phyloP scores from a whole-genome alignment of 2,329 filamentous ascomycete species.

The Catunica adiposa region DNA sequence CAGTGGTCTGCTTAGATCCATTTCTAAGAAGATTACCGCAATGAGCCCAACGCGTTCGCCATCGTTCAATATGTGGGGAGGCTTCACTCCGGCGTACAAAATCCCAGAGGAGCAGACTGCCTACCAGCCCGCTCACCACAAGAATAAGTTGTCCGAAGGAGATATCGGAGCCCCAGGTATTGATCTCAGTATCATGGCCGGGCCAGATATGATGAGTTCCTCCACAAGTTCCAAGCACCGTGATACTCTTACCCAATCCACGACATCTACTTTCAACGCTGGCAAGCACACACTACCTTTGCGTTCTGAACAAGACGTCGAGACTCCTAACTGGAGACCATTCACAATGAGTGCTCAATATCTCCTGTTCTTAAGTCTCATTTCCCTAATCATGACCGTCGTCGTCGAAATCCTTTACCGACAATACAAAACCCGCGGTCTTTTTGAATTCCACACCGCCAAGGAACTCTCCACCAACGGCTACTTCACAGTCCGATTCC shows the following conservation, averaged over 20 bases:
- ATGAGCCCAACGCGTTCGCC: not conserved
- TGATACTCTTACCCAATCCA: not conserved
- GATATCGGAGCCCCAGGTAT: not conserved
- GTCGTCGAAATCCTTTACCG: slow-evolving; percentile 40
- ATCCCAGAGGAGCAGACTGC: not conserved
- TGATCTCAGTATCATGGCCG: slow-evolving; percentile 31
- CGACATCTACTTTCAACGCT: too few species aligned
- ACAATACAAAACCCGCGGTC: slow-evolving; percentile 21
- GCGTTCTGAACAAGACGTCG: not conserved
- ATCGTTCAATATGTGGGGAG: not conserved
- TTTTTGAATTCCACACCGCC: slow-evolving; percentile 34
- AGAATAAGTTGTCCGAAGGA: not conserved
- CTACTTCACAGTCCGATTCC: slow-evolving; percentile 48
- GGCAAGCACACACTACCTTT: not conserved
- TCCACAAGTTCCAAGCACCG: not conserved
- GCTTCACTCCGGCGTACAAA: not conserved
- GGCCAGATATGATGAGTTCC: slow-evolving; percentile 20
- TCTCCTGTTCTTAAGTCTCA: slow-evolving; percentile 33
- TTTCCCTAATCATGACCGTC: slow-evolving; percentile 36
- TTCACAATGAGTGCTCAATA: slow-evolving; percentile 49
- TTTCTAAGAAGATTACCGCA: not conserved
- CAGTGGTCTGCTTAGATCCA: not conserved
- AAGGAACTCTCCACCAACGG: slow-evolving; percentile 31
- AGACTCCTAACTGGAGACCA: slow-evolving; percentile 46
- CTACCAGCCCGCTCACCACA: not conserved